Percentiles rank a stretch among this genome's conserved stretches.
Conservation (phyloP, 371 early-diverging fungal genomes). For the Cokeromyces recurvatus region DNA sequence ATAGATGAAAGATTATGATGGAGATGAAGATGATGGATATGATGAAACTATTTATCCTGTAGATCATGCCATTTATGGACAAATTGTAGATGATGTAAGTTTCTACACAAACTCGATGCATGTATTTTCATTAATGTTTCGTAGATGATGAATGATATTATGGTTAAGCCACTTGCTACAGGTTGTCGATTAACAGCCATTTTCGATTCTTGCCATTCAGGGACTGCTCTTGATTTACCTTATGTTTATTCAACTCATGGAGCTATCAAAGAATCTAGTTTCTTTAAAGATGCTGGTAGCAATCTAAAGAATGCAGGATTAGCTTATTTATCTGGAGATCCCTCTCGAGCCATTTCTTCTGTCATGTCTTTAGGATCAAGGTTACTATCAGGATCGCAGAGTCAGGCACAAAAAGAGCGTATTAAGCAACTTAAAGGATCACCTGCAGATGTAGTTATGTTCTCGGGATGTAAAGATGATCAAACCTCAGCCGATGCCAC, state of each 20-base stretch:
- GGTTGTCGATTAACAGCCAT: constrained; percentile 80
- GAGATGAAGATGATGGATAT: constrained; percentile 82
- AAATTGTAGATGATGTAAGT: constrained; percentile 79
- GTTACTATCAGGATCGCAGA: constrained; percentile 31
- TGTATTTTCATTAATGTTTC: neutral
- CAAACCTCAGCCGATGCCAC: constrained; percentile 85
- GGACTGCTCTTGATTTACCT: constrained; percentile 80
- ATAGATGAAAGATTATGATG: constrained; percentile 50
- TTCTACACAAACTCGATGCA: neutral
- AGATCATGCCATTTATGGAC: constrained; percentile 69
- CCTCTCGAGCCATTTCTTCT: constrained; percentile 33
- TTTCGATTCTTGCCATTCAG: constrained; percentile 81
- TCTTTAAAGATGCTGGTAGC: constrained; percentile 38
- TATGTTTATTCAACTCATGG: constrained; percentile 74
- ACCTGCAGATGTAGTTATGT: constrained; percentile 75
- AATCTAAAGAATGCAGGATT: constrained; percentile 39
- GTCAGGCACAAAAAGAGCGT: constrained; percentile 15
- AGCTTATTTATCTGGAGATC: constrained; percentile 43
- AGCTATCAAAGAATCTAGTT: constrained; percentile 43
- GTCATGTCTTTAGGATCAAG: constrained; percentile 40
- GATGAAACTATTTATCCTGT: constrained; percentile 62
- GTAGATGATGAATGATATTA: constrained; percentile 68
- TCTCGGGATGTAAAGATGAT: constrained; percentile 82
- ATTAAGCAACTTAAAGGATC: constrained; percentile 48
- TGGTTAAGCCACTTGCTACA: constrained; percentile 77